Conservation (phyloP, 163 green algal species). For the Scenedesmus sp. region DNA sequence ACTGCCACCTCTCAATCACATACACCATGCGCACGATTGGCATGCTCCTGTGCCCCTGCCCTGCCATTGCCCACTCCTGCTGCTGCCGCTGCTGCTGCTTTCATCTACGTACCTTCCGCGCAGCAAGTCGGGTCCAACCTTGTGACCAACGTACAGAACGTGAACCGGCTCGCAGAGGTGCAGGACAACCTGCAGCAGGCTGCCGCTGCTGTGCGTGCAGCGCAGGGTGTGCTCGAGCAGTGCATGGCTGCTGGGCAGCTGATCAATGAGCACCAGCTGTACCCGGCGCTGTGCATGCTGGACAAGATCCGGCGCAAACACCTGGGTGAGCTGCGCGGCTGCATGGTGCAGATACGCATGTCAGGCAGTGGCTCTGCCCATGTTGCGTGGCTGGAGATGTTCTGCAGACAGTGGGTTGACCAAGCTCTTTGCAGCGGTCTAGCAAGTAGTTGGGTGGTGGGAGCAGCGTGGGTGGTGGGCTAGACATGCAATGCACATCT, state of each 20-base stretch:
- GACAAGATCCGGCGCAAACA: slow-evolving; percentile 53
- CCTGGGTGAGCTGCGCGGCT: slow-evolving; percentile 39
- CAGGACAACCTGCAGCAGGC: slow-evolving; percentile 51
- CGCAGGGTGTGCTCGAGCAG: slow-evolving; percentile 41
- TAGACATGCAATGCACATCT: too few relatives aligned
- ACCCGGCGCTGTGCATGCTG: slow-evolving; percentile 52
- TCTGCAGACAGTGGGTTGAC: too few relatives aligned
- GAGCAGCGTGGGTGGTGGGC: too few relatives aligned
- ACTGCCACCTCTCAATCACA: background rate
- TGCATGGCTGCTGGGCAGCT: slow-evolving; percentile 51
- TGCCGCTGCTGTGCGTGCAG: slow-evolving; percentile 45
- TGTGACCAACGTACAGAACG: slow-evolving; percentile 19
- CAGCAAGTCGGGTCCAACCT: slow-evolving; percentile 29
- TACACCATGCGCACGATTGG: background rate
- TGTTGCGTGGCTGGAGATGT: too few relatives aligned
- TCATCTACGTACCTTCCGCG: background rate
- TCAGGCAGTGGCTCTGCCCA: too few relatives aligned
- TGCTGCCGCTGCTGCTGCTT: background rate
- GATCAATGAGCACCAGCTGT: slow-evolving; percentile 51
- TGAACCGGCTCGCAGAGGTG: slow-evolving; percentile 38
- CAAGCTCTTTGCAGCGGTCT: too few relatives aligned
- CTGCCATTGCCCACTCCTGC: background rate
- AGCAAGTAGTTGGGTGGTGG: too few relatives aligned
- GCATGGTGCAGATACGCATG: background rate
- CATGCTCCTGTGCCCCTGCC: background rate